These are phyloP conservation scores for Fusarium sarcochroum DNA, from an alignment of 2,329 filamentous ascomycete genomes.

Conservation along the genomic window DNA sequence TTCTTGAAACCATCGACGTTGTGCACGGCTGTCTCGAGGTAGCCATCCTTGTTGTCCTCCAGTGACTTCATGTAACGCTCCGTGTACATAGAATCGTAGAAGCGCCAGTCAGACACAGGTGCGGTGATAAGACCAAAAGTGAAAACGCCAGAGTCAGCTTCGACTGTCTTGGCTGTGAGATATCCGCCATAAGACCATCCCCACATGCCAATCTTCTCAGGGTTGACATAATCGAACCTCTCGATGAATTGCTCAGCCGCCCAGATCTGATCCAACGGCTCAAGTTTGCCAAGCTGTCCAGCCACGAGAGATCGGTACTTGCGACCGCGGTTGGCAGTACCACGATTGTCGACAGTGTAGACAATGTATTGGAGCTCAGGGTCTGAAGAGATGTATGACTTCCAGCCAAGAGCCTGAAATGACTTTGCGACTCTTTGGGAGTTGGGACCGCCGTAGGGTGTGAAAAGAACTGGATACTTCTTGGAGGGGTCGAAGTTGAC, in stretches of 20 bases:
- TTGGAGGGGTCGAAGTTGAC: constrained; percentile 73
- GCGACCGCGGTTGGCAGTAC: constrained; percentile 75
- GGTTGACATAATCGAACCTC: constrained; percentile 68
- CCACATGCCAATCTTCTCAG: constrained; percentile 73
- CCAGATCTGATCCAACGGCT: constrained; percentile 77
- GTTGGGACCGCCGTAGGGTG: constrained; percentile 77
- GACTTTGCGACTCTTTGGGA: constrained; percentile 72
- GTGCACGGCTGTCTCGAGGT: constrained; percentile 72
- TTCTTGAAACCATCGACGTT: constrained; percentile 73
- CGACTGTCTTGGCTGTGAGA: constrained; percentile 75
- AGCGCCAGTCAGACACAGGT: constrained; percentile 77
- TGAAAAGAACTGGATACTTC: constrained; percentile 77
- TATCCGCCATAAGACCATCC: constrained; percentile 80
- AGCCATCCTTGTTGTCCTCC: constrained; percentile 69
- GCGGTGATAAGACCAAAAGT: constrained; percentile 74
- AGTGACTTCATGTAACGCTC: constrained; percentile 80
- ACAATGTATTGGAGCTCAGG: constrained; percentile 77
- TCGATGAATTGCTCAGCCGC: constrained; percentile 69
- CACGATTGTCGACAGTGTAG: constrained; percentile 78
- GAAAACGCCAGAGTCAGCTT: constrained; percentile 72
- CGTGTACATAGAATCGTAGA: constrained; percentile 80
- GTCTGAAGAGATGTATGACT: constrained; percentile 75
- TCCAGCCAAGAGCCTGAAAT: constrained; percentile 70
- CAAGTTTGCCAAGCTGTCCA: constrained; percentile 72
- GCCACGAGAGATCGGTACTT: constrained; percentile 72